A percentile compares a stretch with the other conserved stretches of the same genome.
Conservation (phyloP, 352 stramenopile genomes). For the Pythium vanterpoolii region DNA sequence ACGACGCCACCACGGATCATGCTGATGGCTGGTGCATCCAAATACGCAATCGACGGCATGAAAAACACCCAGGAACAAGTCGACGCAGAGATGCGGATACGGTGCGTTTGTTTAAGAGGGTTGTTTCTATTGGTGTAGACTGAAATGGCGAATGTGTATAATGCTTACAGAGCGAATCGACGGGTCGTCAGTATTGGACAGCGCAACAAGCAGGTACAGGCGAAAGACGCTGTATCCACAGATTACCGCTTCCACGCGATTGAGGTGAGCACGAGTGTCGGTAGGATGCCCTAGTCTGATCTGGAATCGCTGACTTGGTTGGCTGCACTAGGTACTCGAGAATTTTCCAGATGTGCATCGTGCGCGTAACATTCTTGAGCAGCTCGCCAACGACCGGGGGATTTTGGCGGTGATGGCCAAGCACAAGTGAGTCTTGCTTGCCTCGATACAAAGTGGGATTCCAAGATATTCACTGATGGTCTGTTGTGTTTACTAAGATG, state of each 20-base stretch:
- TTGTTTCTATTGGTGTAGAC: background rate
- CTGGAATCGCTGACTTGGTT: background rate
- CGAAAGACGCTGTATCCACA: slow-evolving; percentile 35
- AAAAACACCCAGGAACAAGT: slow-evolving; percentile 36
- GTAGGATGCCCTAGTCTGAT: background rate
- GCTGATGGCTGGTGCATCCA: slow-evolving; percentile 48
- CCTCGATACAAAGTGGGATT: background rate
- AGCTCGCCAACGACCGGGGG: slow-evolving; percentile 82
- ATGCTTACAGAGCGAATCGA: slow-evolving; percentile 38
- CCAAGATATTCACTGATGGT: background rate
- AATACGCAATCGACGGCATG: slow-evolving; percentile 49
- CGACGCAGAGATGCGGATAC: slow-evolving; percentile 39
- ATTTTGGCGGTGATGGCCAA: slow-evolving; percentile 88
- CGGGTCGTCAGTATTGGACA: slow-evolving; percentile 53
- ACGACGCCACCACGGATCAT: slow-evolving; percentile 19
- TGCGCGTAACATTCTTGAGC: slow-evolving; percentile 78
- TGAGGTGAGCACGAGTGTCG: slow-evolving; percentile 24
- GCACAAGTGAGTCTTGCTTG: slow-evolving; percentile 55
- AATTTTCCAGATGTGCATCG: slow-evolving; percentile 49
- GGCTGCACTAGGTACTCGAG: slow-evolving; percentile 31
- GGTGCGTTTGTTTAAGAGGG: background rate
- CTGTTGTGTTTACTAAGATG: slow-evolving; percentile 38
- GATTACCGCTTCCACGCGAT: slow-evolving; percentile 73
- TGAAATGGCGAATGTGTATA: background rate
- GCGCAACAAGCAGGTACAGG: slow-evolving; percentile 39